phyloP scores from a whole-genome alignment of 805 yeast species.

The Candida chauliodis region DNA sequence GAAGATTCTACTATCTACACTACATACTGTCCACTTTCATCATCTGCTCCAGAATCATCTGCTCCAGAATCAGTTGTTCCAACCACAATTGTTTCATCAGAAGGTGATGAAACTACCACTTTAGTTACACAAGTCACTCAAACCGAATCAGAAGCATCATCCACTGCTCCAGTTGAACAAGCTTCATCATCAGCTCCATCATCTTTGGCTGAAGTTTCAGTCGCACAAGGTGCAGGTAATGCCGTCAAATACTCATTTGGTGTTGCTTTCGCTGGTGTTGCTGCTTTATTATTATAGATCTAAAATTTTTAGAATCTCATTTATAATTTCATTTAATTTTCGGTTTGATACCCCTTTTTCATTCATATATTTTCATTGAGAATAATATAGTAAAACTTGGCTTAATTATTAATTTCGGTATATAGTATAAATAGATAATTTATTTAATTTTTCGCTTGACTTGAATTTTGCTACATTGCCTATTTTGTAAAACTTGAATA shows the following conservation, averaged over 20 bases:
- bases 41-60: constrained; percentile 23
- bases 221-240: constrained; percentile 7
- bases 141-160: constrained; percentile 16
- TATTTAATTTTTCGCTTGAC: neutral
- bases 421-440: neutral
- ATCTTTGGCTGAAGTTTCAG: constrained; percentile 4
- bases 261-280: constrained; percentile 5
- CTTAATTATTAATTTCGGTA: constrained; percentile 3
- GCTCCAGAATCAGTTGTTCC: constrained; percentile 9
- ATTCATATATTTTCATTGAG: neutral
- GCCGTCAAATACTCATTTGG: constrained; percentile 6
- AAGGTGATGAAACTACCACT: neutral
- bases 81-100: constrained; percentile 6
- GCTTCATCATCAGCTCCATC: neutral
- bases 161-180: constrained; percentile 14
- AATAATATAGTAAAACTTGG: constrained; percentile 1
- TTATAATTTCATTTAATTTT: constrained; percentile 2
- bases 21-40: constrained; percentile 33
- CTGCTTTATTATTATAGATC: constrained; percentile 6
- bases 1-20: constrained; percentile 30
- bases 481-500: no score
- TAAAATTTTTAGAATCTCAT: neutral
- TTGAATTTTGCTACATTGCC: no score
- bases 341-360: constrained; percentile 5
- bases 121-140: constrained; percentile 6